Evolutionary conservation across 805 yeast genomes (phyloP), one percentile per base, ranked within the genome.

Genomic region (Debaryomyces maramus): DNA sequence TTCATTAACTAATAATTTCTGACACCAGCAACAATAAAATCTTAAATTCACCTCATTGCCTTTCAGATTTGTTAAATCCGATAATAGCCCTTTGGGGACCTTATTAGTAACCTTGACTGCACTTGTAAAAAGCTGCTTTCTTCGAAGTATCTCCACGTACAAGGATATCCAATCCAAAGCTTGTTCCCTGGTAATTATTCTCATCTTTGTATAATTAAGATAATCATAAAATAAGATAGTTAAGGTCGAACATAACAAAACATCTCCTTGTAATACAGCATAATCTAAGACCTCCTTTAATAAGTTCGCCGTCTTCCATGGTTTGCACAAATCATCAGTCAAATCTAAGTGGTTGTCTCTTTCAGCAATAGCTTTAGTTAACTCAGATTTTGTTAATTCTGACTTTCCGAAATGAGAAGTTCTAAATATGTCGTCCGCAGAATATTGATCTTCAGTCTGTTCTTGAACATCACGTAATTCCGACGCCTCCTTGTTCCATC

Each of bases 1-100:
- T 46, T 83, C 89, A 58, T 85, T 84, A 7, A 77, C 56, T 6
- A 85, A 63, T n/a, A 82, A 62, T 36, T 73, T 68, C 13, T 74
- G 69, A 56, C 95, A 85, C 51, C 67, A 64, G 20, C 75, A 74
- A 56, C 93, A 85, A 48, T 75, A 82, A 16, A 81, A 69, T 29
- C 71, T 51, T 44, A 68, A 51, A 39, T 55, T 59, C n/a, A 59
- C 58, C 9, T 68, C 73, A 27, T 52, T 56, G 36, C 63, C 58
- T 39, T 71, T 65, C 6, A 59, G 45, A 6, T 60, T 61, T 39
- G 63, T 47, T 14, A 68, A 48, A 26, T 60, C 53, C 17, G 48
- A 47, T 40, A 51, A 46, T 14, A 69, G 40, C 5, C 51, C 61
- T 37, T 38, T 49, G 2, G 72, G 71, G 3, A 73, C 60, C 16